These are phyloP conservation scores for Isatis tinctoria DNA, from an alignment of 345 rosid species.

Conservation along the genomic window DNA sequence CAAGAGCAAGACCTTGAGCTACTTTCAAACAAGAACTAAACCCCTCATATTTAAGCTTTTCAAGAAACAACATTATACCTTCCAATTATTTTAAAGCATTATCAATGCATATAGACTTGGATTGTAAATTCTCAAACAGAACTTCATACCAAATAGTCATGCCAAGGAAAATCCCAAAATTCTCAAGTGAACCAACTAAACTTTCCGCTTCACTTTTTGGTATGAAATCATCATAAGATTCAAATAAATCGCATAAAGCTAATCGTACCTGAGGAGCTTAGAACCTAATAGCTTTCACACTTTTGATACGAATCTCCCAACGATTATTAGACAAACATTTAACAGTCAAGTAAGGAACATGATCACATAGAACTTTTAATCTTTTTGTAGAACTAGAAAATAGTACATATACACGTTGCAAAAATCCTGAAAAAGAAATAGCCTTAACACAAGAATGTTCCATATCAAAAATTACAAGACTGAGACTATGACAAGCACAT, in stretches of 20 bases:
- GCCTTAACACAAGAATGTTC: not conserved
- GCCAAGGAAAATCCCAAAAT: not conserved
- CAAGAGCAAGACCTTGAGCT: not conserved
- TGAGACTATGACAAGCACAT: not conserved
- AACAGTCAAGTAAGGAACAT: not conserved
- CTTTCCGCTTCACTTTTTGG: not conserved
- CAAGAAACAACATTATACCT: not conserved
- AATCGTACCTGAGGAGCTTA: not conserved
- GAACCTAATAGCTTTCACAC: not conserved
- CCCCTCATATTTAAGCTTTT: too few species aligned
- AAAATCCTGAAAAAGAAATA: not conserved
- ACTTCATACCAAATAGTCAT: not conserved
- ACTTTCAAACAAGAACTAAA: not conserved
- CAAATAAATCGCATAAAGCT: not conserved
- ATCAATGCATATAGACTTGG: not conserved
- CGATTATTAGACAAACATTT: not conserved
- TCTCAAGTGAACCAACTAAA: not conserved
- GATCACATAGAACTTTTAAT: not conserved
- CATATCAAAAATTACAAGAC: slow-evolving; percentile 2
- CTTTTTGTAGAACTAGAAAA: not conserved
- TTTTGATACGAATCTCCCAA: not conserved
- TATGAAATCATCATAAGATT: not conserved
- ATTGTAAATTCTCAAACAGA: not conserved
- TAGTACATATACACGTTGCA: not conserved
- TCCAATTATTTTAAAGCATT: not conserved